These are phyloP conservation scores for Plicaturopsis crispa DNA, from an alignment of 768 basidiomycete species.

Conservation along the genomic window DNA sequence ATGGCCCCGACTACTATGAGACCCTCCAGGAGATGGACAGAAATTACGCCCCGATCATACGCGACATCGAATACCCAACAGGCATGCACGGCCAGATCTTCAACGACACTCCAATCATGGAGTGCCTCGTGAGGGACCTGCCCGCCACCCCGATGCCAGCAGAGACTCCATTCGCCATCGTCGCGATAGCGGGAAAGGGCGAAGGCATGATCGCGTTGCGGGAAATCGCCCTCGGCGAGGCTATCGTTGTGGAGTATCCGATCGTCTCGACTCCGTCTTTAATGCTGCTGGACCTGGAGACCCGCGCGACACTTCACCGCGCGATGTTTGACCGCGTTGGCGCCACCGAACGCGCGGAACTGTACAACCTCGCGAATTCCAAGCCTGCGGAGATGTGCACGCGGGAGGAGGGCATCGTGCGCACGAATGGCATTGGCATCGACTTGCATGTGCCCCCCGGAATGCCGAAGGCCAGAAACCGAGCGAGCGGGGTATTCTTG, in stretches of 20 bases:
- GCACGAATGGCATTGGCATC: constrained; percentile 2
- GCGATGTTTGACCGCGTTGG: constrained; percentile 22
- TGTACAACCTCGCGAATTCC: constrained; percentile 23
- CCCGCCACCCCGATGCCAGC: too few relatives aligned
- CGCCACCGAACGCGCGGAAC: constrained; percentile 12
- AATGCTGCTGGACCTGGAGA: background rate
- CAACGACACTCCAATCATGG: too few relatives aligned
- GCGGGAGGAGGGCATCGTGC: constrained; percentile 6
- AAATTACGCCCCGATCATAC: too few relatives aligned
- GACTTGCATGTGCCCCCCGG: background rate
- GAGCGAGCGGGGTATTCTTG: constrained; percentile 10
- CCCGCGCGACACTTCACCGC: constrained; percentile 21
- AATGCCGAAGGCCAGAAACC: background rate
- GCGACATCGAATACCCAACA: too few relatives aligned
- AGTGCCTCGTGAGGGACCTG: too few relatives aligned
- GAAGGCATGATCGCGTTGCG: constrained; percentile 20
- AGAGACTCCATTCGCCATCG: constrained; percentile 7
- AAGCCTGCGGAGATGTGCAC: constrained; percentile 22
- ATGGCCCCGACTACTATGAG: too few relatives aligned
- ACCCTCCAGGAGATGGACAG: too few relatives aligned
- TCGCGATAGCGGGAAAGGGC: constrained; percentile 11
- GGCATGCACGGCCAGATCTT: too few relatives aligned
- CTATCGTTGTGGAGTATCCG: constrained; percentile 29
- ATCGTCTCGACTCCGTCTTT: constrained; percentile 22
- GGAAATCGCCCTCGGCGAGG: constrained; percentile 13